These are phyloP conservation scores for Secale cereale DNA, from an alignment of 176 grass and related monocot species.

Conservation along the genomic window DNA sequence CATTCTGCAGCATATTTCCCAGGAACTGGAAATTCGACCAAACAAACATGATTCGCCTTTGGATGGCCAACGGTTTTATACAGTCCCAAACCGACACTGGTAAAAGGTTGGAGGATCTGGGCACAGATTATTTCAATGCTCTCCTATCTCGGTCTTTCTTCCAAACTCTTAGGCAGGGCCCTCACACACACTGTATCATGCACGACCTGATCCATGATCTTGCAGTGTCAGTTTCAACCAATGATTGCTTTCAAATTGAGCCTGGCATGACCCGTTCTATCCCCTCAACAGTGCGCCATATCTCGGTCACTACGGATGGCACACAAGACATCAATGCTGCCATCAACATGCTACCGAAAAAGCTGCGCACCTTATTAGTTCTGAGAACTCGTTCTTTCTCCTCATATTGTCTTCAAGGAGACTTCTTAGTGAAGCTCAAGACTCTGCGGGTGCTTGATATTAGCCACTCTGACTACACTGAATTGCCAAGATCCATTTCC, in stretches of 20 bases:
- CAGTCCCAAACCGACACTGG: not conserved
- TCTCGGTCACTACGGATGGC: not conserved
- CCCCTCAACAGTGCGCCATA: not conserved
- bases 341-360: not conserved
- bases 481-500: not conserved
- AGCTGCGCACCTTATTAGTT: not conserved
- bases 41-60: not conserved
- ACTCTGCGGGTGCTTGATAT: not conserved
- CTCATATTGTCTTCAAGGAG: not conserved
- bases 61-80: slow-evolving; percentile 2
- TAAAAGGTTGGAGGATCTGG: not conserved
- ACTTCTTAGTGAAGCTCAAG: not conserved
- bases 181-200: not conserved
- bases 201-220: not conserved
- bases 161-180: not conserved
- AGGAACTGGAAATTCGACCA: not conserved
- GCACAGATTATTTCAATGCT: not conserved
- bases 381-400: not conserved
- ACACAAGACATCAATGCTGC: not conserved
- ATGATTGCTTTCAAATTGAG: not conserved
- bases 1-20: slow-evolving; percentile 1
- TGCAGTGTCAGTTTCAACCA: not conserved
- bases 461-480: not conserved
- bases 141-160: not conserved
- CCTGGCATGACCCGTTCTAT: not conserved